phyloP scores from a whole-genome alignment of 495 filamentous ascomycete species.

The Talaromyces ruber region DNA sequence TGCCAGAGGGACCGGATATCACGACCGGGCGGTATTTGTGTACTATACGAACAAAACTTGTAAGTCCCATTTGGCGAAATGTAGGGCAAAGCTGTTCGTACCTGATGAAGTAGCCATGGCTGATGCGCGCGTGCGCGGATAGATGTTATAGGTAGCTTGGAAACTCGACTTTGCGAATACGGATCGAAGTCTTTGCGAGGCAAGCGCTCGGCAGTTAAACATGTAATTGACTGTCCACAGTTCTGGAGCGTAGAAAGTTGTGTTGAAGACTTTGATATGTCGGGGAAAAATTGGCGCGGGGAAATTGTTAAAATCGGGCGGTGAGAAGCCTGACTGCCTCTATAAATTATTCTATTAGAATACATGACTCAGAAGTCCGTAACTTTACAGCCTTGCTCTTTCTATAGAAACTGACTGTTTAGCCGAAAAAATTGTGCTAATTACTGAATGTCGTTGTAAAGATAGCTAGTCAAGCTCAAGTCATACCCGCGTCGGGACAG shows the following conservation, averaged over 20 bases:
- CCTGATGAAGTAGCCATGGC: neutral
- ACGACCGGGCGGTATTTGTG: slow-evolving; percentile 60
- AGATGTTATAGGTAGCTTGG: neutral
- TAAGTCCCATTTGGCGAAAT: neutral
- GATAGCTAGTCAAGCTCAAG: neutral
- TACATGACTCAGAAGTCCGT: neutral
- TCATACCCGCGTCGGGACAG: neutral
- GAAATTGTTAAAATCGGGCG: neutral
- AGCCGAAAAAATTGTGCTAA: neutral
- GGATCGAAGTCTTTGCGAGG: neutral
- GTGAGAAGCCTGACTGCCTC: neutral
- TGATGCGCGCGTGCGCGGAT: neutral
- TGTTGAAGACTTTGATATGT: neutral
- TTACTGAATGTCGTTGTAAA: neutral
- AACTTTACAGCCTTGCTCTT: neutral
- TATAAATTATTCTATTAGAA: too few species aligned
- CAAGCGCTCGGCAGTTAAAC: neutral
- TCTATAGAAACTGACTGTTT: neutral
- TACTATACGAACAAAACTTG: slow-evolving; percentile 8
- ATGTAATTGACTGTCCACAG: neutral
- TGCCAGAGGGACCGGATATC: slow-evolving; percentile 77
- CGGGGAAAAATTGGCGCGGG: neutral
- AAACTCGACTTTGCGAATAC: neutral
- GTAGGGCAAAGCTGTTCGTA: neutral
- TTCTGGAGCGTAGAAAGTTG: neutral